A percentile compares a stretch with the other conserved stretches of the same genome.
phyloP scores from a whole-genome alignment of 2,329 filamentous ascomycete species.

The Cordyceps pruinosa region DNA sequence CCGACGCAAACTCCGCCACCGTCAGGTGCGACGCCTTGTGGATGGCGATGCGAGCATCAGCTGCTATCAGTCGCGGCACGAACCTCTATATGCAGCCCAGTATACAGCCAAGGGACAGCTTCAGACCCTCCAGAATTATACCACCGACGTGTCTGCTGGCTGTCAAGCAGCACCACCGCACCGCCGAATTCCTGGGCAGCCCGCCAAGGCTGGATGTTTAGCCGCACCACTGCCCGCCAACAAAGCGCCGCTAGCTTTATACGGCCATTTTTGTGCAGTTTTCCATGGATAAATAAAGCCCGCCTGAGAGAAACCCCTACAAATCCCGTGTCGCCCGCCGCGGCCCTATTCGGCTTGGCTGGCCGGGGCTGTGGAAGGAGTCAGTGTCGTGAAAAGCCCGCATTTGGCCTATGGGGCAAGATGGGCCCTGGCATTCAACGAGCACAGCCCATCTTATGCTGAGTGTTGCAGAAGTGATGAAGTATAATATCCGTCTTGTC shows the following conservation, averaged over 20 bases:
- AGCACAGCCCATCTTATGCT: slow-evolving; percentile 6
- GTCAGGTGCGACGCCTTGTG: background rate
- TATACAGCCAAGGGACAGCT: background rate
- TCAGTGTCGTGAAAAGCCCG: slow-evolving; percentile 2
- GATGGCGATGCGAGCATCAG: background rate
- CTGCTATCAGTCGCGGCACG: background rate
- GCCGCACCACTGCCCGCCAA: background rate
- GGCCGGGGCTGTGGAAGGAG: background rate
- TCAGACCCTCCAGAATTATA: background rate
- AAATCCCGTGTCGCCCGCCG: background rate
- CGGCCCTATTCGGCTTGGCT: slow-evolving; percentile 3
- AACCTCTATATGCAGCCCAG: background rate
- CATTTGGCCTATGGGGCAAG: background rate
- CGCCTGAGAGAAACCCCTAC: background rate
- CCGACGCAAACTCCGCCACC: background rate
- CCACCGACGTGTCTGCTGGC: background rate
- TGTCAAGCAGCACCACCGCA: no score
- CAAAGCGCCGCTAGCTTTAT: background rate
- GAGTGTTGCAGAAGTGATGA: background rate
- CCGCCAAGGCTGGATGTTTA: background rate
- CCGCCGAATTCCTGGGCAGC: background rate
- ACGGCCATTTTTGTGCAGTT: background rate
- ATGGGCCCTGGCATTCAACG: background rate
- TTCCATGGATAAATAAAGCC: background rate
- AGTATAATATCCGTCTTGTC: slow-evolving; percentile 5